Evolutionary conservation across 2,329 filamentous ascomycete genomes (phyloP).

Genomic region (Epicoccum nigrum): DNA sequence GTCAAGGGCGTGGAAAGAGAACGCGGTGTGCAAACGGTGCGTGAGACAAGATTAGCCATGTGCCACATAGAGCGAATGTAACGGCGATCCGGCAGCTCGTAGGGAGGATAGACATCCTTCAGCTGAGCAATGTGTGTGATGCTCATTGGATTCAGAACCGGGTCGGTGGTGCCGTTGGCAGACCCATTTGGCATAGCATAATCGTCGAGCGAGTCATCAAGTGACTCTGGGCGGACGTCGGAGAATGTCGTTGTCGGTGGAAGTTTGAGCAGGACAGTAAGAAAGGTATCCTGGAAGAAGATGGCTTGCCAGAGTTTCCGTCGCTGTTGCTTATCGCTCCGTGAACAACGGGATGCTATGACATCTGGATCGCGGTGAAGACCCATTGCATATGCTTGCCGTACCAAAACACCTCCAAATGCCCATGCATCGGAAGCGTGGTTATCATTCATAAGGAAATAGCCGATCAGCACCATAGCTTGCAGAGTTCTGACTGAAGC

Average conservation of each 20-base stretch:
- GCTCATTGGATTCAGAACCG: constrained; percentile 59
- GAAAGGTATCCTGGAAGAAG: constrained; percentile 79
- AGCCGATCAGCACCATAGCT: constrained; percentile 81
- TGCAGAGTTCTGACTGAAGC: constrained; percentile 76
- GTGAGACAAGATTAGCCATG: constrained; percentile 77
- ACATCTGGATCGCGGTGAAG: constrained; percentile 80
- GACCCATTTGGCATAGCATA: constrained; percentile 68
- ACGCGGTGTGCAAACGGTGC: constrained; percentile 75
- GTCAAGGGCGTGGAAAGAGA: constrained; percentile 76
- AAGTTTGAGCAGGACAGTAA: constrained; percentile 77
- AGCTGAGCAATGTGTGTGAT: constrained; percentile 56
- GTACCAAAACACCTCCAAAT: constrained; percentile 76
- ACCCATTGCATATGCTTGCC: constrained; percentile 82
- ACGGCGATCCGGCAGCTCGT: constrained; percentile 46
- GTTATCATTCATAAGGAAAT: constrained; percentile 86
- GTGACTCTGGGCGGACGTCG: constrained; percentile 76
- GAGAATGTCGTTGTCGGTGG: constrained; percentile 80
- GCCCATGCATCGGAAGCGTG: constrained; percentile 84
- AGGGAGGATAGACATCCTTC: constrained; percentile 47
- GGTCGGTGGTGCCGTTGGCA: constrained; percentile 43
- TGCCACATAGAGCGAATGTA: constrained; percentile 81
- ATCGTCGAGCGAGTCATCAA: constrained; percentile 69
- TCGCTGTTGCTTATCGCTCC: constrained; percentile 77
- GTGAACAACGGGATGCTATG: constrained; percentile 67
- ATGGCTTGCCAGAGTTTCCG: constrained; percentile 84